Evolutionary conservation across 805 yeast genomes (phyloP), one percentile per base, ranked within the genome.

Genomic region (Candida michaelii): DNA sequence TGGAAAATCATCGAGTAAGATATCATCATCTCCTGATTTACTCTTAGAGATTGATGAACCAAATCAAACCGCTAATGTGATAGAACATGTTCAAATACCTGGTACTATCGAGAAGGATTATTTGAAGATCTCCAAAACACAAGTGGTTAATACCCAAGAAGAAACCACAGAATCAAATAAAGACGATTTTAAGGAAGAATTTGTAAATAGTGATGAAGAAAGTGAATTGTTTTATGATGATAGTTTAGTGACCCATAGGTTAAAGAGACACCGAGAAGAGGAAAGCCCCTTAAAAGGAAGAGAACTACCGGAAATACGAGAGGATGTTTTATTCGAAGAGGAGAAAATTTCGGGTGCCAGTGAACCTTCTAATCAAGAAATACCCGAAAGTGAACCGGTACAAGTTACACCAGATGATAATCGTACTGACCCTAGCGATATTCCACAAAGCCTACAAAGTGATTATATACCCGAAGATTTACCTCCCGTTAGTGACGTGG

Each of bases 61-160:
- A 3, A 29, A 38, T 11, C 27, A 38, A 34, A 34, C 37, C 8
- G 21, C 21, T 8, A 11, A 10, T 4, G 11, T 12, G 6, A 12
- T 18, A 19, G 27, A 40, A 31, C 40, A 41, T 2, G 45, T 56
- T 2, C 55, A 54, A 40, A 56, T 55, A 12, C 59, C 61, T 9
- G 53, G 52, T 16, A 55, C 60, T 1, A 49, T 45, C 2, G 58
- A 57, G 36, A 44, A 42, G 24, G 35, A 33, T 7, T 18, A 13
- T 13, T 11, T 12, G 12, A 18, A 12, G 27, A 48, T 62, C 16
- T 49, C 66, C n/a, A 53, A 63, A 6, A 49, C 50, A 5, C 73
- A 69, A 43, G 74, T 69, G 1, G 16, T 48, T 1, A 57, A 57
- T 40, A 57, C 64, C 7, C 62, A 58, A 42, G 65, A 60, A 38